Percentiles rank a stretch among this genome's conserved stretches.
Evolutionary conservation across 2,329 filamentous ascomycete species (phyloP).

Genomic region (Neonectria ditissima): DNA sequence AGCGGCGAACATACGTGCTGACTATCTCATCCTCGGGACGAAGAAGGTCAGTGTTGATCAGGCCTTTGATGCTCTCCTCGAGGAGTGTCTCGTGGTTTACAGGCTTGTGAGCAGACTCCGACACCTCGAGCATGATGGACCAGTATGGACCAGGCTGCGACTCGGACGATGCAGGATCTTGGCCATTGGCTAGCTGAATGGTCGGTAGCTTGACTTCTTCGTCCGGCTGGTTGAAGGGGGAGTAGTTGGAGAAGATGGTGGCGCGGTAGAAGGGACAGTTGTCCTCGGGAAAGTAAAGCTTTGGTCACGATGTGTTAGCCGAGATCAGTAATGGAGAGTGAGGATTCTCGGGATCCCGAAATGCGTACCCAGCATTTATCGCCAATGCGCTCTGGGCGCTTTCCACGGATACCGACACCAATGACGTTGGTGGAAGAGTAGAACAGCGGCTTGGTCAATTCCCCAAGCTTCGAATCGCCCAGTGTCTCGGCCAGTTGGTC

Average conservation of each 20-base stretch:
- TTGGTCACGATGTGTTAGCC: neutral
- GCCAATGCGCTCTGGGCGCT: constrained; percentile 92
- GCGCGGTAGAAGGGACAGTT: constrained; percentile 99
- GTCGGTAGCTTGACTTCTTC: constrained; percentile 87
- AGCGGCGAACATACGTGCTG: constrained; percentile 96
- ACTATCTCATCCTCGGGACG: constrained; percentile 92
- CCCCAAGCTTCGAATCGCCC: constrained; percentile 85
- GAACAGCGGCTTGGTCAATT: constrained; percentile 89
- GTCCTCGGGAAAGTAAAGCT: constrained; percentile 98
- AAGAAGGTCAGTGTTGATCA: constrained; percentile 98
- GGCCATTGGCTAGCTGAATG: constrained; percentile 85
- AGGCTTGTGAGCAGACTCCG: constrained; percentile 94
- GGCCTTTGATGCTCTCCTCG: constrained; percentile 91
- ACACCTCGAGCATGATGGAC: constrained; percentile 99
- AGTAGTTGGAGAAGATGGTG: constrained; percentile 99
- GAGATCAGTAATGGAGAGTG: neutral
- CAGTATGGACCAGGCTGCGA: constrained; percentile 94
- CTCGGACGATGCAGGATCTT: constrained; percentile 77
- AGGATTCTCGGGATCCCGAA: no score
- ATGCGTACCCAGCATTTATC: constrained; percentile 94
- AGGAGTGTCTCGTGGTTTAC: constrained; percentile 88
- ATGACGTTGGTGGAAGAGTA: constrained; percentile 98
- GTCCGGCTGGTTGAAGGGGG: constrained; percentile 94
- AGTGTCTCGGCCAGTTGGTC: constrained; percentile 89
- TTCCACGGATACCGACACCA: constrained; percentile 92